A percentile compares a stretch with the other conserved stretches of the same genome.
Evolutionary conservation across 1,284 basidiomycete species (phyloP).

Genomic region (Ustilago trichophora): DNA sequence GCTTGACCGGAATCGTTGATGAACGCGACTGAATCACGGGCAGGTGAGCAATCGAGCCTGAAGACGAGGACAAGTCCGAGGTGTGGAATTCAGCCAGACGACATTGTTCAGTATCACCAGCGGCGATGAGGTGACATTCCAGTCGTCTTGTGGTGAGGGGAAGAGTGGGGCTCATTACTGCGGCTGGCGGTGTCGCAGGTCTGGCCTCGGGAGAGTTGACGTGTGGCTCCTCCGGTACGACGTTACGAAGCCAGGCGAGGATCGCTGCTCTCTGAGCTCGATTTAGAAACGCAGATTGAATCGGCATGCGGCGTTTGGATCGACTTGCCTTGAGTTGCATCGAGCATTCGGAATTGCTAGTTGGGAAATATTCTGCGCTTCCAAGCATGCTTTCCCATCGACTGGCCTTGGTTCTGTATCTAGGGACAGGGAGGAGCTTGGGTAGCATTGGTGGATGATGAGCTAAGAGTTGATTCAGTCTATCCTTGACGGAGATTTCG

Average conservation of each 20-base stretch:
- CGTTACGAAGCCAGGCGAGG: slow-evolving; percentile 1
- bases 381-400: background rate
- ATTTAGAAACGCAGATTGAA: background rate
- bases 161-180: background rate
- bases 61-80: background rate
- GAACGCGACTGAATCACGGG: no score
- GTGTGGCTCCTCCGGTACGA: background rate
- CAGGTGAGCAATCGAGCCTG: background rate
- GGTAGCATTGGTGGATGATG: no score
- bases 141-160: slow-evolving; percentile 4
- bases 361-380: no score
- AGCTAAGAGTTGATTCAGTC: no score
- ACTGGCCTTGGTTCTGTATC: no score
- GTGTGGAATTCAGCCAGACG: background rate
- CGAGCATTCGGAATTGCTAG: background rate
- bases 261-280: background rate
- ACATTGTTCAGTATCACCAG: background rate
- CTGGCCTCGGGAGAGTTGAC: background rate
- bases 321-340: background rate
- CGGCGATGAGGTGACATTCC: background rate
- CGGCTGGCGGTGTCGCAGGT: no score
- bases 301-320: background rate
- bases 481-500: no score
- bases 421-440: no score
- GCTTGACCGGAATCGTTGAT: background rate